Percentiles rank a stretch among this genome's conserved stretches.
These are phyloP conservation scores for Leucosporidium yakuticum DNA, from an alignment of 768 basidiomycete genomes.

Conservation along the genomic window DNA sequence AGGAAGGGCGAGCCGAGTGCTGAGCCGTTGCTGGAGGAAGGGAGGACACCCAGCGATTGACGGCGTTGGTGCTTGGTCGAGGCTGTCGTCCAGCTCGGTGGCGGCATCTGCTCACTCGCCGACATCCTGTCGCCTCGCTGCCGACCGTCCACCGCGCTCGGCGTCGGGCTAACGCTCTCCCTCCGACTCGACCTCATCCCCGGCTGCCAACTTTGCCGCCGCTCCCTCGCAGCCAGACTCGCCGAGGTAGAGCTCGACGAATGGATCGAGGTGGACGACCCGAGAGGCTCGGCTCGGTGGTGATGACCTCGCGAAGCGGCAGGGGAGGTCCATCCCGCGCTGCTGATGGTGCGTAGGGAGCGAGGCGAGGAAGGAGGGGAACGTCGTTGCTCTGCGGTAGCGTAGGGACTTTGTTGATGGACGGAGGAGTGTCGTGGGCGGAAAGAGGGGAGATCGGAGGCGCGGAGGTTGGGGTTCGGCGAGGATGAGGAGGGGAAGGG, in stretches of 20 bases:
- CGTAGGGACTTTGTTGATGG: neutral
- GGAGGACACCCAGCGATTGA: conserved; percentile 1
- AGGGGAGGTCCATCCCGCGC: neutral
- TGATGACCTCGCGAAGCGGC: neutral
- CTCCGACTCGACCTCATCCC: neutral
- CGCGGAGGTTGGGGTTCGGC: neutral
- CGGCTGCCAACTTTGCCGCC: neutral
- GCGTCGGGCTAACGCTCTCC: neutral
- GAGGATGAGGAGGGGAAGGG: neutral
- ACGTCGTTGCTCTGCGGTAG: neutral
- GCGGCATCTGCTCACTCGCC: conserved; percentile 1
- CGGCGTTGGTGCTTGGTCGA: conserved; percentile 1
- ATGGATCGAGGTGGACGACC: too few relatives aligned
- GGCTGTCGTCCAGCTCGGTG: neutral
- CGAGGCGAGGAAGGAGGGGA: conserved; percentile 1
- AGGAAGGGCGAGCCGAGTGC: neutral
- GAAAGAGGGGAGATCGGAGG: conserved; percentile 1
- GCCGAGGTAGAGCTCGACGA: neutral
- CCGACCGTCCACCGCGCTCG: neutral
- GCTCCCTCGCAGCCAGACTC: neutral
- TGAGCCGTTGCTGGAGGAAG: neutral
- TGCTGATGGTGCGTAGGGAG: neutral
- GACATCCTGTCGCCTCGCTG: neutral
- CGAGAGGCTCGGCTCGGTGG: neutral
- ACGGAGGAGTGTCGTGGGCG: neutral